Conservation (phyloP, 2,329 filamentous ascomycete species). For the Paecilomyces sp. region DNA sequence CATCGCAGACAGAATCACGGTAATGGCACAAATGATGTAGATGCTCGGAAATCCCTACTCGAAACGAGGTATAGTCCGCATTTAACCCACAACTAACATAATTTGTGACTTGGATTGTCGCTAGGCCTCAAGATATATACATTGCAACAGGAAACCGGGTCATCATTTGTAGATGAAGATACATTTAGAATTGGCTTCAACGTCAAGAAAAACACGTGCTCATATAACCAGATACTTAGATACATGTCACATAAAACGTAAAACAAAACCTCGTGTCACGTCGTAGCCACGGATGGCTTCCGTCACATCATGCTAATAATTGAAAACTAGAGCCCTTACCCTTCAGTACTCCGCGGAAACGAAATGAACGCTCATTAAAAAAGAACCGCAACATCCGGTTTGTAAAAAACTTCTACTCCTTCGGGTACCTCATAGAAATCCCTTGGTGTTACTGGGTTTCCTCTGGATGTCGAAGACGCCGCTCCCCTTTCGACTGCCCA, state of each 20-base stretch:
- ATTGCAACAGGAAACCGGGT: too few relatives aligned
- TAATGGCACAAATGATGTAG: too few relatives aligned
- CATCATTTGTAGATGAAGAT: too few relatives aligned
- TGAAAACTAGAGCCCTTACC: not conserved
- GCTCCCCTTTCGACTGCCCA: slow-evolving; percentile 32
- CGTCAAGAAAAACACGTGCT: not conserved
- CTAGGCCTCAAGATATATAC: too few relatives aligned
- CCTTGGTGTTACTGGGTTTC: slow-evolving; percentile 69
- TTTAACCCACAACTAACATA: too few relatives aligned
- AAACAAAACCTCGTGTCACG: slow-evolving; percentile 1
- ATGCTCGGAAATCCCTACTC: too few relatives aligned
- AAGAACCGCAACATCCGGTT: not conserved
- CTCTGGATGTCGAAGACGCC: slow-evolving; percentile 47
- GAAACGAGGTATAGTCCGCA: too few relatives aligned
- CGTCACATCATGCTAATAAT: slow-evolving; percentile 7
- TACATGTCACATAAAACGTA: slow-evolving; percentile 4
- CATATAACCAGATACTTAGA: not conserved
- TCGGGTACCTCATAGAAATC: slow-evolving; percentile 54
- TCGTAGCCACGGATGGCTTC: not conserved
- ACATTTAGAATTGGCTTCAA: too few relatives aligned
- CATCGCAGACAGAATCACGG: too few relatives aligned
- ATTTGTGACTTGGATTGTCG: too few relatives aligned
- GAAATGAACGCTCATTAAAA: not conserved
- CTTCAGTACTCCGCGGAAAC: slow-evolving; percentile 7
- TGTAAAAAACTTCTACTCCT: not conserved